These are phyloP conservation scores for Populus trichocarpa DNA, from an alignment of 441 rosid species.

Conservation along the genomic window DNA sequence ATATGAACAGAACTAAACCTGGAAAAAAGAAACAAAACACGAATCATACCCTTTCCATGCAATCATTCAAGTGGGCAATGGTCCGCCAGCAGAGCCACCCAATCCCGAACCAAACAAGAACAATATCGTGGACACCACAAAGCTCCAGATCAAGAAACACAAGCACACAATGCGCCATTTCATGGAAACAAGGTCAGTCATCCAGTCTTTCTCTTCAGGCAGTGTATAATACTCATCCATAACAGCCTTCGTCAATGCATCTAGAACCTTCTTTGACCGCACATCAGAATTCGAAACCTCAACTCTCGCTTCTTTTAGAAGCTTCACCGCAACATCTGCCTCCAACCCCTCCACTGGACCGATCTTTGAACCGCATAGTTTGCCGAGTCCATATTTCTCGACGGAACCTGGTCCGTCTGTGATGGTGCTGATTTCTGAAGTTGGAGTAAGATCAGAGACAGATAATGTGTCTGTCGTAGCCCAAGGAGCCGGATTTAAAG, in stretches of 20 bases:
- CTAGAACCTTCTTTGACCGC: slow-evolving; percentile 28
- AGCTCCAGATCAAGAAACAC: slow-evolving; percentile 14
- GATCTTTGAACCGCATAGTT: slow-evolving; percentile 7
- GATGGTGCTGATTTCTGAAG: slow-evolving; percentile 11
- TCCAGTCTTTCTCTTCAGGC: slow-evolving; percentile 29
- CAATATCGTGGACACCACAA: background rate
- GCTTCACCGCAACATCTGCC: slow-evolving; percentile 18
- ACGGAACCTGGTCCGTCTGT: background rate
- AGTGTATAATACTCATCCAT: slow-evolving; percentile 19
- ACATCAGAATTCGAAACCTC: slow-evolving; percentile 17
- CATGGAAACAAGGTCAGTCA: slow-evolving; percentile 9
- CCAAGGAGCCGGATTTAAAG: background rate
- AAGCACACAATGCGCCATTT: slow-evolving; percentile 13
- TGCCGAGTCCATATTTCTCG: background rate
- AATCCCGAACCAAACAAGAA: slow-evolving; percentile 12
- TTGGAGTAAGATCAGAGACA: slow-evolving; percentile 15
- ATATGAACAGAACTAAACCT: background rate
- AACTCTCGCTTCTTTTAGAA: slow-evolving; percentile 23
- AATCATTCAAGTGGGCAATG: slow-evolving; percentile 11
- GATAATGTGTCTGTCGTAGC: slow-evolving; percentile 16
- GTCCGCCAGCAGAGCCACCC: slow-evolving; percentile 14
- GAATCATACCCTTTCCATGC: background rate
- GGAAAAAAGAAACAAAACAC: background rate
- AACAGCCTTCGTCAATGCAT: slow-evolving; percentile 21
- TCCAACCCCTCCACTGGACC: slow-evolving; percentile 11